phyloP scores from a whole-genome alignment of 129 eudicot genomes.

The Lonicera japonica region DNA sequence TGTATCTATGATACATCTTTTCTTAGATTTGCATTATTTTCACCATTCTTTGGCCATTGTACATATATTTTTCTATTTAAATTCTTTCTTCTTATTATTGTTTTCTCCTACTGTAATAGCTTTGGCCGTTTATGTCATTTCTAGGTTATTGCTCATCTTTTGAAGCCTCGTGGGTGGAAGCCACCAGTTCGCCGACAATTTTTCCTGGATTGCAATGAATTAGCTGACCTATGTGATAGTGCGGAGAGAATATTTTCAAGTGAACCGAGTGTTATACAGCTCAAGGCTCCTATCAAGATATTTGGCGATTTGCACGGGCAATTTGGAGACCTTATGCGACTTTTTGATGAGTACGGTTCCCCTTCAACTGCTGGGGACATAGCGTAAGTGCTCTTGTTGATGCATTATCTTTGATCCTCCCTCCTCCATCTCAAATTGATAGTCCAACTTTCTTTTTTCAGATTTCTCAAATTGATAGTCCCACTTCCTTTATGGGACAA shows the following conservation, averaged over 20 bases:
- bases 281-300: conserved; percentile 88
- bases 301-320: conserved; percentile 98
- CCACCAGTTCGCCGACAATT: conserved; percentile 92
- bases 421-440: too few relatives aligned
- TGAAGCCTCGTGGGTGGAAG: conserved; percentile 99
- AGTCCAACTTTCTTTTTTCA: too few relatives aligned
- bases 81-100: not conserved
- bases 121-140: not conserved
- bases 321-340: conserved; percentile 98
- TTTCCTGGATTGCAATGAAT: conserved; percentile 87
- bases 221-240: conserved; percentile 93
- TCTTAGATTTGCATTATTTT: too few relatives aligned
- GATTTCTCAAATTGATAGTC: too few relatives aligned
- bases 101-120: not conserved
- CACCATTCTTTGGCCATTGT: too few relatives aligned
- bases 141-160: conserved; percentile 76
- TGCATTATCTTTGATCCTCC: not conserved
- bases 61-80: too few relatives aligned
- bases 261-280: conserved; percentile 89
- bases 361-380: conserved; percentile 99
- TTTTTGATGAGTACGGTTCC: conserved; percentile 95
- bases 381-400: conserved; percentile 49
- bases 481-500: too few relatives aligned
- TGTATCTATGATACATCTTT: too few relatives aligned
- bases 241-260: conserved; percentile 84